Conservation (phyloP, 768 basidiomycete genomes). For the Pleurotus tuber-regium region DNA sequence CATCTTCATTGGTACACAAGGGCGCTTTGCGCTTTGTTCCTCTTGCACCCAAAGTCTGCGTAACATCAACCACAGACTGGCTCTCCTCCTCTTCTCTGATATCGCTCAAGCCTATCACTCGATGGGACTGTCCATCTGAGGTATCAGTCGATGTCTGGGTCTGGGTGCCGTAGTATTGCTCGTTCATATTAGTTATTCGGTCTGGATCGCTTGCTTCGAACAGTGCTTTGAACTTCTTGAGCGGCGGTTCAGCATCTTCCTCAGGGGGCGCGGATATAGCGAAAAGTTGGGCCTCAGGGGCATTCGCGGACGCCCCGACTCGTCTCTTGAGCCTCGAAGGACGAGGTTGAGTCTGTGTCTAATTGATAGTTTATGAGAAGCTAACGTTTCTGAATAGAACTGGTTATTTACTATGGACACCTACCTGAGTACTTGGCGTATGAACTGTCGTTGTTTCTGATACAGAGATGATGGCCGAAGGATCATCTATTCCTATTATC, state of each 20-base stretch:
- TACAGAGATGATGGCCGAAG: constrained; percentile 32
- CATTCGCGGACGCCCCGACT: constrained; percentile 30
- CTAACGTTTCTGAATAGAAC: no score
- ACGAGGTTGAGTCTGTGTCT: constrained; percentile 17
- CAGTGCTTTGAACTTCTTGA: constrained; percentile 69
- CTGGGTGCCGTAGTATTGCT: constrained; percentile 37
- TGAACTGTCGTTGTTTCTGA: constrained; percentile 23
- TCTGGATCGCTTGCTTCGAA: constrained; percentile 66
- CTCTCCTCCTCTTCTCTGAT: constrained; percentile 18
- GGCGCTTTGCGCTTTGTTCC: constrained; percentile 2
- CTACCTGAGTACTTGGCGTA: constrained; percentile 14
- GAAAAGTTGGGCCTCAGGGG: constrained; percentile 17
- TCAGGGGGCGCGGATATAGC: constrained; percentile 20
- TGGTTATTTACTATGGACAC: no score
- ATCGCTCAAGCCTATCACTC: constrained; percentile 10
- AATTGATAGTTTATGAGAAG: constrained; percentile 1
- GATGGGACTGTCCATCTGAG: not conserved
- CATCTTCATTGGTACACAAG: not conserved
- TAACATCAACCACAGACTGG: constrained; percentile 12
- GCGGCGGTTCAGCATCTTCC: constrained; percentile 45
- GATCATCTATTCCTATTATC: constrained; percentile 44
- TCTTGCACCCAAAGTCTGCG: not conserved
- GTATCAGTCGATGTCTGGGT: constrained; percentile 23
- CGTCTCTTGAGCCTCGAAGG: constrained; percentile 55
- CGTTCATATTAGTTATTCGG: constrained; percentile 23